Evolutionary conservation across 805 yeast species (phyloP).

Genomic region (Alloascoidea africana): DNA sequence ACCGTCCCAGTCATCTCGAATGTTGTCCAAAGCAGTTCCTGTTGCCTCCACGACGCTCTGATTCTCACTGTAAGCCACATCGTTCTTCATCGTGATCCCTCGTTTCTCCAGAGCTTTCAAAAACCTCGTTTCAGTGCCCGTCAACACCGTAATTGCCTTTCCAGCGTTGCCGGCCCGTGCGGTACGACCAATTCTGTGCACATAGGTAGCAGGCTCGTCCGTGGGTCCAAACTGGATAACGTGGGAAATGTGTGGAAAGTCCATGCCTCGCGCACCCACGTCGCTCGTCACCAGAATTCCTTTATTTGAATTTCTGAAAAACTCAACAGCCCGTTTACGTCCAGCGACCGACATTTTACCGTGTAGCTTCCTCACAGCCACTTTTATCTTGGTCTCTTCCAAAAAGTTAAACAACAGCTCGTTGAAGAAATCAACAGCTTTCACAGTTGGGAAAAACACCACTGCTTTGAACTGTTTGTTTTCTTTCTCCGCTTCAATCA

Average conservation of each 20-base stretch:
- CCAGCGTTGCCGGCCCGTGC: slow-evolving; percentile 86
- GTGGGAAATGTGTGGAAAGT: slow-evolving; percentile 75
- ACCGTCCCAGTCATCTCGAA: slow-evolving; percentile 9
- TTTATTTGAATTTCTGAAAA: slow-evolving; percentile 29
- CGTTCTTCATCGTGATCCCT: slow-evolving; percentile 19
- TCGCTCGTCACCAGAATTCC: slow-evolving; percentile 74
- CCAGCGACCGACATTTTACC: slow-evolving; percentile 60
- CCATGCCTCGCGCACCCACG: slow-evolving; percentile 95
- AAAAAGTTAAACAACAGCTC: no score
- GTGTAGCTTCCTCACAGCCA: slow-evolving; percentile 27
- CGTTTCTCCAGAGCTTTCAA: slow-evolving; percentile 27
- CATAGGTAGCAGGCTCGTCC: slow-evolving; percentile 57
- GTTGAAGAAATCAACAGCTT: slow-evolving; percentile 46
- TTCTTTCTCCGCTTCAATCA: neutral
- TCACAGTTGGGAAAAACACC: slow-evolving; percentile 69
- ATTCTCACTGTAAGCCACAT: no score
- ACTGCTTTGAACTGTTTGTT: slow-evolving; percentile 59
- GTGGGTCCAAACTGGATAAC: slow-evolving; percentile 80
- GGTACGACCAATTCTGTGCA: slow-evolving; percentile 92
- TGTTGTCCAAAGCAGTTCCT: slow-evolving; percentile 7
- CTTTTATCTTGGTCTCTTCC: no score
- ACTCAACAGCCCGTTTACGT: slow-evolving; percentile 44
- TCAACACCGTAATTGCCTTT: slow-evolving; percentile 43
- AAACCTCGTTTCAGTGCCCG: slow-evolving; percentile 43
- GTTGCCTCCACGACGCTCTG: slow-evolving; percentile 8